Evolutionary conservation across 169 alveolate species (phyloP).

Genomic region (Eimeria tenella): DNA sequence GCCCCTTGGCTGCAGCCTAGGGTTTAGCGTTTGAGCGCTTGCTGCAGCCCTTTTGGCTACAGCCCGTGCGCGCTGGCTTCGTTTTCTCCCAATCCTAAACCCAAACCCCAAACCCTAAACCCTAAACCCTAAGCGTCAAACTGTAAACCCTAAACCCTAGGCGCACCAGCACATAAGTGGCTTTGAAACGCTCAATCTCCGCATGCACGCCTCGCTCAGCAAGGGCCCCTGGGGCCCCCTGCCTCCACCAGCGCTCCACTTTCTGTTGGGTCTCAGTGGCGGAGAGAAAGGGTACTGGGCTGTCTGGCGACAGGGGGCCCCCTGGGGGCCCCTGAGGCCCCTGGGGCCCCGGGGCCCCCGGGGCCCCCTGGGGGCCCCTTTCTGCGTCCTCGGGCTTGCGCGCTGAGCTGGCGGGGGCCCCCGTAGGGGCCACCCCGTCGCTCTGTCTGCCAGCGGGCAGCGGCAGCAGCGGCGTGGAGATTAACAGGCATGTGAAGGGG

Average conservation of each 20-base stretch:
- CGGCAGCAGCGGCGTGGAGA: constrained; percentile 15
- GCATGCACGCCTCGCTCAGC: constrained; percentile 36
- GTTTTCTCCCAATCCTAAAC: too few species aligned
- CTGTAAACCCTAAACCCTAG: background rate
- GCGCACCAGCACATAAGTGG: constrained; percentile 28
- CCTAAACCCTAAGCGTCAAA: too few species aligned
- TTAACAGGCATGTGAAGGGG: constrained; percentile 36
- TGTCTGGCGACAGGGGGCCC: background rate
- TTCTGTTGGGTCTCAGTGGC: constrained; percentile 43
- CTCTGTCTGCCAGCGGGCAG: constrained; percentile 1
- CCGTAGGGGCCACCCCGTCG: background rate
- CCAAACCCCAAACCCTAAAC: too few species aligned
- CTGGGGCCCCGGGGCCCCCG: background rate
- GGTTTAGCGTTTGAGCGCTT: too few species aligned
- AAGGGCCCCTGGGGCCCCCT: constrained; percentile 49
- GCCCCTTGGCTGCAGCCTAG: too few species aligned
- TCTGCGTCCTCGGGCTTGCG: background rate
- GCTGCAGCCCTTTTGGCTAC: too few species aligned
- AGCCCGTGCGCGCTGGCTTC: too few species aligned
- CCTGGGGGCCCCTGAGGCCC: background rate
- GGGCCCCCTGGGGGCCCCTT: constrained; percentile 14
- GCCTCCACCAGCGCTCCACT: constrained; percentile 32
- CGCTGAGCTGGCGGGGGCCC: background rate
- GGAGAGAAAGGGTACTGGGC: background rate
- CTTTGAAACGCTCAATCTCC: background rate